Evolutionary conservation across 192 early-diverging fungal genomes (phyloP).

Genomic region (Lobosporangium transversale): DNA sequence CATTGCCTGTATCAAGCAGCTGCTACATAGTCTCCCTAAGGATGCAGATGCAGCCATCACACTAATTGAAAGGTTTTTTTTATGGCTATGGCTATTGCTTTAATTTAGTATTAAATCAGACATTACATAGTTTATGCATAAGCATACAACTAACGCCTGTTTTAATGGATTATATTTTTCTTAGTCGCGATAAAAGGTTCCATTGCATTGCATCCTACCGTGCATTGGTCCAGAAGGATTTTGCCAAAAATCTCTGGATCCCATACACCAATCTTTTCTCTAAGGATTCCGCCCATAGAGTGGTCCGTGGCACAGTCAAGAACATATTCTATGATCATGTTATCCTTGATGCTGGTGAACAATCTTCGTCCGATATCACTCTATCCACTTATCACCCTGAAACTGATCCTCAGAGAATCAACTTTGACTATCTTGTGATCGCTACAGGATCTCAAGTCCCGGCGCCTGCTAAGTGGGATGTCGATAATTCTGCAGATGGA

Average conservation of each 20-base stretch:
- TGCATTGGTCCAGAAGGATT: constrained; percentile 58
- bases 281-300: constrained; percentile 19
- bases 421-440: constrained; percentile 64
- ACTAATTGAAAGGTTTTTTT: constrained; percentile 55
- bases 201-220: constrained; percentile 63
- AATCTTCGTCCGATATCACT: constrained; percentile 2
- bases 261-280: constrained; percentile 57
- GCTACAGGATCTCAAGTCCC: constrained; percentile 62
- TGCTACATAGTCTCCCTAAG: constrained; percentile 20
- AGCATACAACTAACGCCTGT: neutral
- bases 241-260: constrained; percentile 58
- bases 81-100: neutral
- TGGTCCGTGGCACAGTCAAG: constrained; percentile 17
- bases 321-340: constrained; percentile 30
- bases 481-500: constrained; percentile 52
- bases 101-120: neutral
- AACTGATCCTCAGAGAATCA: constrained; percentile 1
- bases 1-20: constrained; percentile 53
- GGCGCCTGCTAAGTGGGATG: constrained; percentile 55
- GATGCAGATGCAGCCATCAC: constrained; percentile 58
- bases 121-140: too few species aligned
- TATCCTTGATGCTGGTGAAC: neutral
- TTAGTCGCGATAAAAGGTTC: constrained; percentile 55
- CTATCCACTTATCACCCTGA: neutral
- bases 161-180: neutral